These are phyloP conservation scores for Alternaria triticimaculans DNA, from an alignment of 2,329 filamentous ascomycete species.

Conservation along the genomic window DNA sequence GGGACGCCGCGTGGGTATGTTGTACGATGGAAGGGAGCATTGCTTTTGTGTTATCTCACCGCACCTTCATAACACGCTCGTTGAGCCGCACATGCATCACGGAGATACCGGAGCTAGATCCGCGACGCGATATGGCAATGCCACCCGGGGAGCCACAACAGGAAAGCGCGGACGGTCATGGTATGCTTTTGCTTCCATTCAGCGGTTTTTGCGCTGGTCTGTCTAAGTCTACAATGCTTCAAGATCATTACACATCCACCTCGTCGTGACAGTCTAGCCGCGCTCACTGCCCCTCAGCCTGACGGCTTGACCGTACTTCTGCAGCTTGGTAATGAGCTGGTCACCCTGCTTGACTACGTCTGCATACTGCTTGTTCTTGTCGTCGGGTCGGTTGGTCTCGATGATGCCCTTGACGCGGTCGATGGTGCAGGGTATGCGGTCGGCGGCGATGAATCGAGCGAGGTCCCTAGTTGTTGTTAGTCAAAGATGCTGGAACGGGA, in stretches of 20 bases:
- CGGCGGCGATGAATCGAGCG: conserved; percentile 94
- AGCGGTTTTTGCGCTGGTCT: conserved; percentile 20
- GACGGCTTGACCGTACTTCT: conserved; percentile 98
- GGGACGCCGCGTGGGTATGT: conserved; percentile 12
- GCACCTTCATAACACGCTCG: conserved; percentile 11
- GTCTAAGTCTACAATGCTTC: conserved; percentile 33
- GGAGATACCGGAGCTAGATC: conserved; percentile 19
- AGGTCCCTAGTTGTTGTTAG: conserved; percentile 70
- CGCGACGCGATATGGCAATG: conserved; percentile 11
- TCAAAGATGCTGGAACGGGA: background rate
- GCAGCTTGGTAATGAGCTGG: conserved; percentile 96
- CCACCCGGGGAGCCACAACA: conserved; percentile 7
- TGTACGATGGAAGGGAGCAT: conserved; percentile 6
- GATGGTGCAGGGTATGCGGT: conserved; percentile 94
- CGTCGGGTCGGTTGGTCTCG: conserved; percentile 95
- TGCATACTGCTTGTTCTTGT: conserved; percentile 99
- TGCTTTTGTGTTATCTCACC: conserved; percentile 14
- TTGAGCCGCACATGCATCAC: conserved; percentile 5
- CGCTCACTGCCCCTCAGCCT: conserved; percentile 93
- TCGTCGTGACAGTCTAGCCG: conserved; percentile 59
- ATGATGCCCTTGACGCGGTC: conserved; percentile 97
- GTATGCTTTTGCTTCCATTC: conserved; percentile 18
- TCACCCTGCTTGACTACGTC: conserved; percentile 98
- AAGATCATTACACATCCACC: conserved; percentile 27
- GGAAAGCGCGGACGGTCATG: background rate